Conservation (phyloP, 2,329 filamentous ascomycete genomes). For the Westerdykella ornata region DNA sequence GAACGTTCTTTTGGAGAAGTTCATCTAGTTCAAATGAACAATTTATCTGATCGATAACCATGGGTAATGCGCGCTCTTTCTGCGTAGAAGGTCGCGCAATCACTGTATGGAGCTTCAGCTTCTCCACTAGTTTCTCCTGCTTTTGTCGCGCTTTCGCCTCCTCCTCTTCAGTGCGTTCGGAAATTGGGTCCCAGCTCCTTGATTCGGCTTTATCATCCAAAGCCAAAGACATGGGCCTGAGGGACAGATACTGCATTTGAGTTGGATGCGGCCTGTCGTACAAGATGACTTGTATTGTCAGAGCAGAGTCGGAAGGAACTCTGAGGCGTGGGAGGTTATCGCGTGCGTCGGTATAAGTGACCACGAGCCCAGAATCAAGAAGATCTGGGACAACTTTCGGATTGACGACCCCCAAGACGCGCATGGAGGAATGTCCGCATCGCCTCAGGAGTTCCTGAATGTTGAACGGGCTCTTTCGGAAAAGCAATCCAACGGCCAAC, state of each 20-base stretch:
- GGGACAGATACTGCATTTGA: slow-evolving; percentile 93
- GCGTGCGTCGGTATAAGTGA: slow-evolving; percentile 48
- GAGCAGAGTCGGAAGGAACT: slow-evolving; percentile 57
- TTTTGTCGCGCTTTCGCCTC: slow-evolving; percentile 61
- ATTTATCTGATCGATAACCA: slow-evolving; percentile 89
- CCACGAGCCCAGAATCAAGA: slow-evolving; percentile 65
- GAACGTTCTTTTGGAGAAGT: slow-evolving; percentile 81
- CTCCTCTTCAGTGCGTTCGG: slow-evolving; percentile 55
- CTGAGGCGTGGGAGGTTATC: slow-evolving; percentile 62
- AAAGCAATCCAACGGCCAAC: slow-evolving; percentile 72
- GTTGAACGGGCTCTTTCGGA: slow-evolving; percentile 74
- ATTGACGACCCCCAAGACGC: slow-evolving; percentile 82
- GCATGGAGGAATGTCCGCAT: slow-evolving; percentile 75
- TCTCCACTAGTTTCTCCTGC: slow-evolving; percentile 66
- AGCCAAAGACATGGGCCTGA: slow-evolving; percentile 80
- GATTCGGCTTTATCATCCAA: slow-evolving; percentile 56
- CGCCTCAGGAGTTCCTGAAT: slow-evolving; percentile 74
- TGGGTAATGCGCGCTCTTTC: slow-evolving; percentile 73
- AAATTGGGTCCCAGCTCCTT: slow-evolving; percentile 36
- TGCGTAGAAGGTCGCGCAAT: slow-evolving; percentile 66
- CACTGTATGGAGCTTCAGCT: slow-evolving; percentile 82
- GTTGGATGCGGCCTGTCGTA: slow-evolving; percentile 80
- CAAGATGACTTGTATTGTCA: slow-evolving; percentile 78
- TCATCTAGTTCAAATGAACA: slow-evolving; percentile 87
- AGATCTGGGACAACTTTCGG: slow-evolving; percentile 41